phyloP scores from a whole-genome alignment of 768 basidiomycete species.

The Suillus placidus region DNA sequence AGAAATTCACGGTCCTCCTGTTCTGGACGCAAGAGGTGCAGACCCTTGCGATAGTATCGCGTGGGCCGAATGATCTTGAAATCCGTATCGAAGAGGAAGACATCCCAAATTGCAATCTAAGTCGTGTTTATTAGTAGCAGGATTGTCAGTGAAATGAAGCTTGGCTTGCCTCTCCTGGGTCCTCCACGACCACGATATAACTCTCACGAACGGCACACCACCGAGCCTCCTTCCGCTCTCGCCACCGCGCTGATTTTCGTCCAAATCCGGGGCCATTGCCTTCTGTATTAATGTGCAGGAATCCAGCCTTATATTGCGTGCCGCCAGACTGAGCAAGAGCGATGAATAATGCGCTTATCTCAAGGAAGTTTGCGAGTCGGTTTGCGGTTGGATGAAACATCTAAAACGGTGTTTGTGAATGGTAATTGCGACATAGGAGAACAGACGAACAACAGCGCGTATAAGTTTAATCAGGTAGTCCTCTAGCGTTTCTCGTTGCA shows the following conservation, averaged over 20 bases:
- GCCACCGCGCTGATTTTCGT: conserved; percentile 63
- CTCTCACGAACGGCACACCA: conserved; percentile 96
- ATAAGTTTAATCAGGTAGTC: conserved; percentile 87
- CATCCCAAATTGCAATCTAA: conserved; percentile 87
- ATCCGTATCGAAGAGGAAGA: conserved; percentile 88
- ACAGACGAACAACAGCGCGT: conserved; percentile 74
- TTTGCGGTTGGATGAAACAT: conserved; percentile 97
- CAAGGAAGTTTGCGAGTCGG: conserved; percentile 86
- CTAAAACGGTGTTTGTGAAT: conserved; percentile 40
- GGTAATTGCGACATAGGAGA: conserved; percentile 9
- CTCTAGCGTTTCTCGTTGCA: conserved; percentile 83
- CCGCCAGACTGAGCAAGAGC: conserved; percentile 80
- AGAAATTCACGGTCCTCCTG: conserved; percentile 30
- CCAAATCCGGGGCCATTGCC: conserved; percentile 61
- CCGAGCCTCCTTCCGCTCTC: conserved; percentile 62
- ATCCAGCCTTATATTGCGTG: conserved; percentile 89
- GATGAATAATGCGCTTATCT: conserved; percentile 87
- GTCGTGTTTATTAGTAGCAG: conserved; percentile 8
- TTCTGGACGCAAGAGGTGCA: conserved; percentile 61
- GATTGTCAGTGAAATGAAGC: neutral
- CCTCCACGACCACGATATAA: conserved; percentile 84
- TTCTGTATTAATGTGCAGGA: conserved; percentile 59
- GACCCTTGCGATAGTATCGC: conserved; percentile 83
- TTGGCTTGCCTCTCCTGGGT: conserved; percentile 75
- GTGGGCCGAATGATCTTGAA: conserved; percentile 91